Base-by-base conservation (phyloP, 257 asterid genomes). In the Coffea canephora region DNA sequence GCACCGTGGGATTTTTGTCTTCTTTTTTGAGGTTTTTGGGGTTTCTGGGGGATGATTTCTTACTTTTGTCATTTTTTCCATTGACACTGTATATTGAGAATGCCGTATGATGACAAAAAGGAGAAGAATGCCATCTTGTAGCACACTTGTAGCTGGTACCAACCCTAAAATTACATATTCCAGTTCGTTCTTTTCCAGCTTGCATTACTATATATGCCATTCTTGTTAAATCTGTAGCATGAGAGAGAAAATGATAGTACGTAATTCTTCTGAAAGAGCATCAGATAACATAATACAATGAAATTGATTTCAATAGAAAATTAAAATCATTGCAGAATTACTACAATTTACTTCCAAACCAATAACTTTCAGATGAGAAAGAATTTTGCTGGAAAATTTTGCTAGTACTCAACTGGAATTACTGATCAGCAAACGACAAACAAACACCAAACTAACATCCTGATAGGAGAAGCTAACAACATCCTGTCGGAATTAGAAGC, bases 11-110 rank as follows among this genome's bases (percentile, higher is more conserved):
- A 12, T 41, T 75, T 61, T 13, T 34, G 34, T 71, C 54, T 14
- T 9, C 34, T n/a, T 23, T 45, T 72, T 55, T 72, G 15, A 21
- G 34, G 31, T 19, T 23, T 16, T 21, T 10, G 41, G 52, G 34
- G 34, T 31, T 31, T 31, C 34, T 31, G 34, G 34, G 34, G 21
- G 59, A 39, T 49, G 49, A 70, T 54, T 78, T 71, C 76, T 41
- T 55, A 4, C 68, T 13, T 13, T 21, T 68, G 16, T 12, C 25
- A 19, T 55, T 69, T 15, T 41, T 23, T 73, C 43, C 49, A 69
- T 69, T 55, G 65, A 55, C 36, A 16, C 52, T 73, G 75, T 64
- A 52, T 50, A 36, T n/a, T 74, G 4, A 39, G 54, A 79, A 65
- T 64, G 71, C 59, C 36, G 31, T 34, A 61, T 7, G 41, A 3